phyloP scores from a whole-genome alignment of 768 basidiomycete genomes.

The Mycena floridula region DNA sequence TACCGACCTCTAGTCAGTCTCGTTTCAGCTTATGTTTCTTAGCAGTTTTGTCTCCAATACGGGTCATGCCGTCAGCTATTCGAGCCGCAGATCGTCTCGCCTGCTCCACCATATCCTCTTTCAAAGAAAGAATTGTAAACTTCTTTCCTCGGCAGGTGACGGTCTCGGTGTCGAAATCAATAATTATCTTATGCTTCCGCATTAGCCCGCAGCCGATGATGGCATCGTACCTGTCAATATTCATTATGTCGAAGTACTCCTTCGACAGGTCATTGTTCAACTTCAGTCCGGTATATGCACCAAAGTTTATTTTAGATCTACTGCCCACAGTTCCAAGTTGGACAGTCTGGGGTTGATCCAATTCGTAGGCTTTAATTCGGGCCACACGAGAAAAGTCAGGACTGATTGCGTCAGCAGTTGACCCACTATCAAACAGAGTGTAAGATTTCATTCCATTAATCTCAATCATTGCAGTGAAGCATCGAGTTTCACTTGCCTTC shows the following conservation, averaged over 20 bases:
- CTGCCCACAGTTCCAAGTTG: too few species aligned
- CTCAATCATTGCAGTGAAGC: too few species aligned
- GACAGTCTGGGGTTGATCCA: too few species aligned
- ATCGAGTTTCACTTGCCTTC: too few species aligned
- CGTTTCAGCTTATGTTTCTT: neutral
- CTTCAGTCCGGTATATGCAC: too few species aligned
- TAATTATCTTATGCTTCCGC: neutral
- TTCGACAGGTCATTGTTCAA: neutral
- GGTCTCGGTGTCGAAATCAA: neutral
- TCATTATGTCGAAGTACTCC: neutral
- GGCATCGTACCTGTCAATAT: neutral
- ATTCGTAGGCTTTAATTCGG: too few species aligned
- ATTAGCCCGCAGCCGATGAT: neutral
- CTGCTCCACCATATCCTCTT: neutral
- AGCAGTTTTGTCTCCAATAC: neutral
- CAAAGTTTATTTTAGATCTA: too few species aligned
- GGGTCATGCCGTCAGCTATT: neutral
- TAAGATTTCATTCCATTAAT: too few species aligned
- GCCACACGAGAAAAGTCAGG: too few species aligned
- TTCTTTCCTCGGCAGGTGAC: neutral
- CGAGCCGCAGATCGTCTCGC: neutral
- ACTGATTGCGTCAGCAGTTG: too few species aligned
- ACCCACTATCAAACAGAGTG: too few species aligned
- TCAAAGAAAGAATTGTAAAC: neutral
- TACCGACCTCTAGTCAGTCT: neutral